Evolutionary conservation across 2,329 filamentous ascomycete genomes (phyloP).

Genomic region (Thielaviopsis populi): DNA sequence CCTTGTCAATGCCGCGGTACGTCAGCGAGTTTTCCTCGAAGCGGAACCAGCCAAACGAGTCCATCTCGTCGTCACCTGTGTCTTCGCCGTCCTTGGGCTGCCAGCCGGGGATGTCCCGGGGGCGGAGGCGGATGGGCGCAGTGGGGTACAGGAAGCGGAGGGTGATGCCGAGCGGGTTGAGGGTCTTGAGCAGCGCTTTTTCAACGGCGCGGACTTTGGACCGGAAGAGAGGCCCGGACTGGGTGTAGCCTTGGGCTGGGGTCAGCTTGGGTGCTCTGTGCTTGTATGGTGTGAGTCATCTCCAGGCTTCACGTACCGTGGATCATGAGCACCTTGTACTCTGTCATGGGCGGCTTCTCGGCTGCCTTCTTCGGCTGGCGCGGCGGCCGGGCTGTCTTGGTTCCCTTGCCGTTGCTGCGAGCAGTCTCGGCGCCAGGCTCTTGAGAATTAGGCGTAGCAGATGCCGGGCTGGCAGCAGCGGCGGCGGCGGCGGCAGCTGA

Average conservation of each 20-base stretch:
- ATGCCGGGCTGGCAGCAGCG: not conserved
- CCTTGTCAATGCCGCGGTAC: conserved; percentile 57
- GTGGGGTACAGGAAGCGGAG: conserved; percentile 53
- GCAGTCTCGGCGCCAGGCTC: not conserved
- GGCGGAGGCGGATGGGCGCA: conserved; percentile 46
- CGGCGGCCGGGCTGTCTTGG: conserved; percentile 8
- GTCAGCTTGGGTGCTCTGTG: not conserved
- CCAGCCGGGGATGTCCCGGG: conserved; percentile 57
- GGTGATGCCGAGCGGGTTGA: conserved; percentile 42
- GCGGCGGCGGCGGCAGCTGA: not conserved
- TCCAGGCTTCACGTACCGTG: conserved; percentile 38
- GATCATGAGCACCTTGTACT: conserved; percentile 60
- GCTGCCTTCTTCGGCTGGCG: conserved; percentile 10
- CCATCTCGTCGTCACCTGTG: conserved; percentile 29
- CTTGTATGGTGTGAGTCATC: not conserved
- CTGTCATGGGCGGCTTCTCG: conserved; percentile 26
- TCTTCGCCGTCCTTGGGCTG: conserved; percentile 28
- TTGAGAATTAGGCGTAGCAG: not conserved
- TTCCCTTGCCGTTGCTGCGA: not conserved
- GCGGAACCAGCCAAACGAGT: conserved; percentile 74
- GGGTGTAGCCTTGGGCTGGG: conserved; percentile 55
- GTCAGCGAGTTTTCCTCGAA: conserved; percentile 45
- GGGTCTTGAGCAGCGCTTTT: conserved; percentile 62
- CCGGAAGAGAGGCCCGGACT: conserved; percentile 73
- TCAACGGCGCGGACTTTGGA: conserved; percentile 77